Conservation (phyloP, 1,284 basidiomycete genomes). For the Ustilago hordei region DNA sequence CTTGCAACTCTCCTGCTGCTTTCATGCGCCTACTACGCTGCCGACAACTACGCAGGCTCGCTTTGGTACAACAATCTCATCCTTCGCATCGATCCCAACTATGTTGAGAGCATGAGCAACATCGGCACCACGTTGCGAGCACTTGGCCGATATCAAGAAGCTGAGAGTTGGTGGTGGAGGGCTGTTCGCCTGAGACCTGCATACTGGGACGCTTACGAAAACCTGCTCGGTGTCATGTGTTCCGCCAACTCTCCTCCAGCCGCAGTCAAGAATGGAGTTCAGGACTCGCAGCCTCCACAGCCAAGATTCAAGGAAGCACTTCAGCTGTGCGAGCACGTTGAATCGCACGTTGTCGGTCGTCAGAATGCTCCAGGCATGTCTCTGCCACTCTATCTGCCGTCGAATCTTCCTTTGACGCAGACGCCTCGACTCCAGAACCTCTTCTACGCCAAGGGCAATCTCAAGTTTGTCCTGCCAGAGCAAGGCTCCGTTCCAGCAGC, state of each 20-base stretch:
- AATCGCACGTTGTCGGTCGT: conserved; percentile 52
- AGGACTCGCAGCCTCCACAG: conserved; percentile 16
- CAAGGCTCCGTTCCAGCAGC: conserved; percentile 53
- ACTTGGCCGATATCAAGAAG: conserved; percentile 70
- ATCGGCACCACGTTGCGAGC: conserved; percentile 73
- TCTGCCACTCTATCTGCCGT: conserved; percentile 49
- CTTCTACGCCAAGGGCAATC: conserved; percentile 72
- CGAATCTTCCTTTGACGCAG: conserved; percentile 68
- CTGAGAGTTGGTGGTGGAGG: conserved; percentile 72
- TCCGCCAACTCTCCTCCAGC: conserved; percentile 38
- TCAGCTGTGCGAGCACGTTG: conserved; percentile 69
- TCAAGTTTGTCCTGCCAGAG: conserved; percentile 67
- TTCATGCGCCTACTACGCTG: conserved; percentile 65
- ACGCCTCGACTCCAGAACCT: conserved; percentile 71
- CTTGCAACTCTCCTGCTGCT: conserved; percentile 64
- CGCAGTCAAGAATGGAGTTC: neutral
- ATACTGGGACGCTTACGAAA: conserved; percentile 72
- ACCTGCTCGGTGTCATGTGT: conserved; percentile 71
- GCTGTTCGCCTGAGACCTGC: conserved; percentile 71
- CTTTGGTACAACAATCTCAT: conserved; percentile 70
- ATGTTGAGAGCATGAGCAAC: conserved; percentile 71
- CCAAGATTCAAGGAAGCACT: conserved; percentile 70
- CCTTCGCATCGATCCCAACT: conserved; percentile 70
- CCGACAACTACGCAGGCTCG: conserved; percentile 59
- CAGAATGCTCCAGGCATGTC: conserved; percentile 13